A percentile compares a stretch with the other conserved stretches of the same genome.
These are phyloP conservation scores for Rhipidocladum racemiflorum DNA, from an alignment of 176 grass and related monocot genomes.

Conservation along the genomic window DNA sequence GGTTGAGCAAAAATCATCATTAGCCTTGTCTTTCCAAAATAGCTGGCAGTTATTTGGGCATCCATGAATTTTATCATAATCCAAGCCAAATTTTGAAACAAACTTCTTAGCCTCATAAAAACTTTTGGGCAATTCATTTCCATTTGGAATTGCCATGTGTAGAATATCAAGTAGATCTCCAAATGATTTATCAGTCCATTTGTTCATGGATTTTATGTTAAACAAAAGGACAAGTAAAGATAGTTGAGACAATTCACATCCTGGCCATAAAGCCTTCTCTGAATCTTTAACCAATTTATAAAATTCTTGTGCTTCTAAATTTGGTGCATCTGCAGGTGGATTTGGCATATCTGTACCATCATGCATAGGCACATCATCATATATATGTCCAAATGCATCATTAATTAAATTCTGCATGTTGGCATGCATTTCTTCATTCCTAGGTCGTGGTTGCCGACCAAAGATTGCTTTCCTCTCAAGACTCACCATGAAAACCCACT, in stretches of 20 bases:
- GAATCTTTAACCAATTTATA: slow-evolving; percentile 4
- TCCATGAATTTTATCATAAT: no score
- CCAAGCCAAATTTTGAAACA: neutral
- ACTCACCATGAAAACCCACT: slow-evolving; percentile 4
- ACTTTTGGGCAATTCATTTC: neutral
- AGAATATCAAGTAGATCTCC: neutral
- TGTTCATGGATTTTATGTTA: no score
- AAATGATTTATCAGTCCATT: no score
- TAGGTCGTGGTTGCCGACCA: neutral
- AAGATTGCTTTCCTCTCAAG: neutral
- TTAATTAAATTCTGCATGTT: neutral
- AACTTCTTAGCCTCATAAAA: slow-evolving; percentile 26
- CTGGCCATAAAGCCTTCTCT: no score
- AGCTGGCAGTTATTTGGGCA: no score
- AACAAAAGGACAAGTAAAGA: no score
- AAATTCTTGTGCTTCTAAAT: neutral
- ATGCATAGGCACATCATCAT: neutral
- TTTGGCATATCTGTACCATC: neutral
- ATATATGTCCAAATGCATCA: neutral
- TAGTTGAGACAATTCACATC: no score
- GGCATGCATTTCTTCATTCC: neutral
- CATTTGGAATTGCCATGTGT: slow-evolving; percentile 7
- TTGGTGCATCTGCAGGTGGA: neutral
- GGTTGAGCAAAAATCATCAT: no score
- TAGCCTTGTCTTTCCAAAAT: no score